Conservation (phyloP, 2,329 filamentous ascomycete species). For the Nemania sp. region DNA sequence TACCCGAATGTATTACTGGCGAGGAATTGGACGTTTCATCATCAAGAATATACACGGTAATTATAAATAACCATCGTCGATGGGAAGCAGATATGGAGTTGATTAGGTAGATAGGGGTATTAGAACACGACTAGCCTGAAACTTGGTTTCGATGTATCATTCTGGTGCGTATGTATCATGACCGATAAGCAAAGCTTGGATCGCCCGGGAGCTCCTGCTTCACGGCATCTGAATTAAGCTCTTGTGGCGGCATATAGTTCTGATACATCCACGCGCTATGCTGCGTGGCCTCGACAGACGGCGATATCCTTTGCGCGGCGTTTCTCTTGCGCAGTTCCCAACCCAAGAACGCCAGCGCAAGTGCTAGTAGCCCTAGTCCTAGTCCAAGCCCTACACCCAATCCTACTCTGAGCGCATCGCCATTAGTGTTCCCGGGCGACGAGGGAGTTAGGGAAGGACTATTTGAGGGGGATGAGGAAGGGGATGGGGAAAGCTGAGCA, state of each 20-base stretch:
- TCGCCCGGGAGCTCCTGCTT: background rate
- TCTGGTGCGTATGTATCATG: background rate
- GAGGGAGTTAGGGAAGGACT: background rate
- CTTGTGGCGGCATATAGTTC: background rate
- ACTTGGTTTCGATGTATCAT: too few relatives aligned
- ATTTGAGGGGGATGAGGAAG: background rate
- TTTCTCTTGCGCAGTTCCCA: constrained; percentile 3
- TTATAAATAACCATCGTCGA: too few relatives aligned
- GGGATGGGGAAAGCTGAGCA: background rate
- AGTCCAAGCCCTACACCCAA: background rate
- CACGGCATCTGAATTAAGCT: background rate
- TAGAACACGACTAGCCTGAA: too few relatives aligned
- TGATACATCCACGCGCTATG: background rate
- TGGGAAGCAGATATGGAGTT: too few relatives aligned
- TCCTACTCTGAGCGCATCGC: background rate
- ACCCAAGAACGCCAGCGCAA: background rate
- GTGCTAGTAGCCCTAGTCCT: background rate
- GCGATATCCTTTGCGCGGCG: background rate
- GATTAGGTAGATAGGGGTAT: background rate
- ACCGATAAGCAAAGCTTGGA: background rate
- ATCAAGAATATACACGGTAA: too few relatives aligned
- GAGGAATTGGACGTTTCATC: too few relatives aligned
- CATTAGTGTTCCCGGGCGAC: background rate
- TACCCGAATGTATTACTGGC: too few relatives aligned
- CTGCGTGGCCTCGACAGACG: background rate